phyloP scores from a whole-genome alignment of 2,329 filamentous ascomycete species.

The Daldinia eschscholtzii region DNA sequence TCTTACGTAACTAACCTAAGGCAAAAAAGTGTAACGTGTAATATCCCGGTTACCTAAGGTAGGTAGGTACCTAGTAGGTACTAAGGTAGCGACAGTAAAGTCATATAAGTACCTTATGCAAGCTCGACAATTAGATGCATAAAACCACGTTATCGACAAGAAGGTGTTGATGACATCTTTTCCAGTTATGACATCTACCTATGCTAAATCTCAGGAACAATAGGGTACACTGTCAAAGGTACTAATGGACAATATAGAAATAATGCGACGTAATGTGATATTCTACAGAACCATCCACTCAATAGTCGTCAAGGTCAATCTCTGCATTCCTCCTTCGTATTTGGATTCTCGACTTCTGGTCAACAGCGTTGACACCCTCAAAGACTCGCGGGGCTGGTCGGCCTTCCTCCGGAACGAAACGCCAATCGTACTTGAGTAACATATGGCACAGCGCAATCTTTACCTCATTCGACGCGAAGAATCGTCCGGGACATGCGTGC shows the following conservation, averaged over 20 bases:
- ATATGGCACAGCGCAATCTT: slow-evolving; percentile 51
- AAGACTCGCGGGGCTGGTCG: slow-evolving; percentile 43
- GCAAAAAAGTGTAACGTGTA: no score
- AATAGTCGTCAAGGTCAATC: slow-evolving; percentile 48
- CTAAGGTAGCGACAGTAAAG: no score
- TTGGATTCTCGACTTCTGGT: slow-evolving; percentile 47
- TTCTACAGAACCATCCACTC: not conserved
- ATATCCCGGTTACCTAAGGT: no score
- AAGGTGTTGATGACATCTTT: not conserved
- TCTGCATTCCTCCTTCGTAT: slow-evolving; percentile 48
- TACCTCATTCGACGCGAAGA: slow-evolving; percentile 55
- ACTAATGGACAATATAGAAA: slow-evolving; percentile 30
- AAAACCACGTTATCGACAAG: not conserved
- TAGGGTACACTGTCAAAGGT: not conserved
- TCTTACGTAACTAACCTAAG: no score
- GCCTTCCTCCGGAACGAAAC: slow-evolving; percentile 47
- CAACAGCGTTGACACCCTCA: slow-evolving; percentile 40
- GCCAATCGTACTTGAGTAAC: slow-evolving; percentile 53
- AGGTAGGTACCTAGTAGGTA: no score
- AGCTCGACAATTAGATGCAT: no score
- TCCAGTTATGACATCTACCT: not conserved
- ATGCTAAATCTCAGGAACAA: not conserved
- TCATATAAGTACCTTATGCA: no score
- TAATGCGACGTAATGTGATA: slow-evolving; percentile 24
- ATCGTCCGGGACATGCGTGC: slow-evolving; percentile 54